Base-by-base conservation (phyloP, 805 yeast genomes). In the Torulaspora gathmanii region DNA sequence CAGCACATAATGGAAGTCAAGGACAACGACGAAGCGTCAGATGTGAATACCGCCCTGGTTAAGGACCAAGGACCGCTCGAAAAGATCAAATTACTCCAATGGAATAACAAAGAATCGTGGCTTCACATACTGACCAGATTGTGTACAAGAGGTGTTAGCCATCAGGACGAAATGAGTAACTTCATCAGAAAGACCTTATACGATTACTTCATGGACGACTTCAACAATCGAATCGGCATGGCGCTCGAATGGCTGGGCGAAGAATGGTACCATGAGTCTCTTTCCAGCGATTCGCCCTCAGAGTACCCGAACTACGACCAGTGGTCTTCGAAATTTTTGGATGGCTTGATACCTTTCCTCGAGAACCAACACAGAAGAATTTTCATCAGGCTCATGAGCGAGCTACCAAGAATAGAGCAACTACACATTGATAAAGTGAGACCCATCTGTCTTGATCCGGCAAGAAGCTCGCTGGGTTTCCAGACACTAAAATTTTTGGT, bases 221-320 rank as follows among this genome's bases (percentile, higher is more conserved):
- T 90, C 55, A 83, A 83, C 44, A 72, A 70, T 8, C 71, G 91
- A 28, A 73, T 90, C 10, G 95, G 86, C 47, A 67, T 83, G 28
- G 80, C 88, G 15, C 80, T 91, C 30, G 89, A 85, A 51, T 93
- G 99, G 99, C 69, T 93, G 44, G 90, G 85, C 57, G 99, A 93
- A 66, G 99, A 93, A 64, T 93, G 96, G 95, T 82, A 79, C 67
- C 71, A 78, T 39, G 86, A 82, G 57, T 68, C 55, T 12, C 15
- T 54, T 12, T 34, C 37, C 10, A 22, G 37, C 23, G 30, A 34
- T 7, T 15, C 37, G 12, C 11, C 35, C 12, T 30, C 17, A 25
- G 27, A 19, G 5, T 33, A 37, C 26, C 13, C 80, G 13, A 63
- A 56, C 2, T 93, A 93, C 63, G 64, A 75, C 46, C 70, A 72